Percentiles rank a stretch among this genome's conserved stretches.
Conservation (phyloP, 2,329 filamentous ascomycete species). For the Chalara sp. region DNA sequence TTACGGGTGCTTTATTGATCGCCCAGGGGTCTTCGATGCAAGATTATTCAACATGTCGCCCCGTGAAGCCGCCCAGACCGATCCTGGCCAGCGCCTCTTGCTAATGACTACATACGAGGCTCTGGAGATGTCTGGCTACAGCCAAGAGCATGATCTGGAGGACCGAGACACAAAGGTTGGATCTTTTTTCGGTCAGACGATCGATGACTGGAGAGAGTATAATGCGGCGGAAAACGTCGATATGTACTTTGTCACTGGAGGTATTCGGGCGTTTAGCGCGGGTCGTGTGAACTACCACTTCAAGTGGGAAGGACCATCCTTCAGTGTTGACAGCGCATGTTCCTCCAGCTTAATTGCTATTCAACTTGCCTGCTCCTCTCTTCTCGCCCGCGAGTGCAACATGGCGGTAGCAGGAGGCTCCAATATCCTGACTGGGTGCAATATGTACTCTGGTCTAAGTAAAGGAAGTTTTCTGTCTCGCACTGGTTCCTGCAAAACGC, state of each 20-base stretch:
- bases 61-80: constrained; percentile 69
- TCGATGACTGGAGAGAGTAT: constrained; percentile 15
- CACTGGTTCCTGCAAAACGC: constrained; percentile 45
- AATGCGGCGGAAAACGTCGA: constrained; percentile 11
- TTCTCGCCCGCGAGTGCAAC: constrained; percentile 13
- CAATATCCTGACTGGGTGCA: constrained; percentile 12
- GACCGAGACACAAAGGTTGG: constrained; percentile 32
- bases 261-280: constrained; percentile 16
- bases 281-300: constrained; percentile 31
- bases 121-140: constrained; percentile 70
- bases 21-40: constrained; percentile 71
- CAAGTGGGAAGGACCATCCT: constrained; percentile 31
- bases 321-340: constrained; percentile 32
- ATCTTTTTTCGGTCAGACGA: constrained; percentile 14
- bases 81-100: constrained; percentile 71
- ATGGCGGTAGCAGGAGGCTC: constrained; percentile 15
- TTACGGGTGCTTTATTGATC: constrained; percentile 62
- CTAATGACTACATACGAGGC: constrained; percentile 67
- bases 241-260: constrained; percentile 15
- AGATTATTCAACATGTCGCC: constrained; percentile 83
- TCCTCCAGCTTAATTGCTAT: constrained; percentile 28
- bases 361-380: constrained; percentile 16
- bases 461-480: constrained; percentile 15
- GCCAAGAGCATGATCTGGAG: constrained; percentile 26
- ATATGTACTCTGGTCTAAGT: constrained; percentile 20